A percentile compares a stretch with the other conserved stretches of the same genome.
Conservation (phyloP, 139 green algal species). For the Limnomonas spitsbergensis region DNA sequence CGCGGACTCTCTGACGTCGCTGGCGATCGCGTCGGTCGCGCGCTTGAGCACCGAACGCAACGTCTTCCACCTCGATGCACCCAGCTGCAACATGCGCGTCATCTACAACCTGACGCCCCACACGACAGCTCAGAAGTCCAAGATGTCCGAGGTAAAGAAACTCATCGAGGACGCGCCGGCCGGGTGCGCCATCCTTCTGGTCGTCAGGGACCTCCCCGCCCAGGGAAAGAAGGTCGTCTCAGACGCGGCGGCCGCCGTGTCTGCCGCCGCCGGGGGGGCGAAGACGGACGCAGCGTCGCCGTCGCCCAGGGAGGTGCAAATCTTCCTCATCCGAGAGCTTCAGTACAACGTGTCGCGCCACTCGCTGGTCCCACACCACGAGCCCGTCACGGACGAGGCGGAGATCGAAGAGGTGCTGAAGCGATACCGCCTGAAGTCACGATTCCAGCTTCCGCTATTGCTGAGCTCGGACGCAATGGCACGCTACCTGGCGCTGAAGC, state of each 20-base stretch:
- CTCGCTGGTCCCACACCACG: background rate
- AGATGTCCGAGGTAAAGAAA: background rate
- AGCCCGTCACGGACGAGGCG: background rate
- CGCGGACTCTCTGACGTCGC: background rate
- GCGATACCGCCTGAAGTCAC: background rate
- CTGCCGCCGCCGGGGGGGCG: too few relatives aligned
- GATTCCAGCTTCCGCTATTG: background rate
- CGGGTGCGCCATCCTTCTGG: background rate
- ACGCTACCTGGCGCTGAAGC: slow-evolving; percentile 1
- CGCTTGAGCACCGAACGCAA: background rate
- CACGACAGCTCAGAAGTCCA: too few relatives aligned
- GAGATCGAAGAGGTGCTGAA: background rate
- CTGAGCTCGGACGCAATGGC: slow-evolving; percentile 3
- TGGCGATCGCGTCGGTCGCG: background rate
- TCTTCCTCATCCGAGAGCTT: slow-evolving; percentile 11
- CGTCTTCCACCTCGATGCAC: background rate
- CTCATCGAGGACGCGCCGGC: background rate
- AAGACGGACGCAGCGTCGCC: background rate
- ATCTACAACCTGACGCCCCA: slow-evolving; percentile 12
- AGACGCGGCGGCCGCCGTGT: background rate
- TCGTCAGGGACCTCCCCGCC: background rate
- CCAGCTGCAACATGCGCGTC: slow-evolving; percentile 11
- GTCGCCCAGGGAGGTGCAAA: background rate
- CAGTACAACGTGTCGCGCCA: background rate
- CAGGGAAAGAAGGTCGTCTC: background rate